Evolutionary conservation across 2,329 filamentous ascomycete genomes (phyloP).

Genomic region (Beauveria asiatica): DNA sequence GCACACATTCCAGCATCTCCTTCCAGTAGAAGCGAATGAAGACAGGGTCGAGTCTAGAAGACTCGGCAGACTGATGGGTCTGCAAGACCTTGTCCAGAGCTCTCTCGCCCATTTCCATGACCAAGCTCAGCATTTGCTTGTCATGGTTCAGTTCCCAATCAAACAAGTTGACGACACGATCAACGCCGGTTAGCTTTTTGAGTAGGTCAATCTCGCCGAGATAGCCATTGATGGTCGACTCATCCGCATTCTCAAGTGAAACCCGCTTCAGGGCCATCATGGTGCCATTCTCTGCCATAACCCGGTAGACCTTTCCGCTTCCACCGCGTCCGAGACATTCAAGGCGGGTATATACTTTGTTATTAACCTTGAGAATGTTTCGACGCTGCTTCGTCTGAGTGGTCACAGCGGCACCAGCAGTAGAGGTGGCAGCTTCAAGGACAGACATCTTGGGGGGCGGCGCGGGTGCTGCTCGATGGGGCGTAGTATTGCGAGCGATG

Average conservation of each 20-base stretch:
- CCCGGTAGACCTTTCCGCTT: conserved; percentile 88
- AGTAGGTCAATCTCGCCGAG: conserved; percentile 94
- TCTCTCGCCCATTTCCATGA: conserved; percentile 96
- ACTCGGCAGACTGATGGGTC: conserved; percentile 60
- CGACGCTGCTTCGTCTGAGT: conserved; percentile 66
- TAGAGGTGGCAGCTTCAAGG: conserved; percentile 80
- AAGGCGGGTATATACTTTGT: conserved; percentile 80
- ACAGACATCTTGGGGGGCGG: conserved; percentile 96
- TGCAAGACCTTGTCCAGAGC: conserved; percentile 83
- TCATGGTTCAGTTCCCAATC: conserved; percentile 93
- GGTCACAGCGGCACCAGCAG: conserved; percentile 70
- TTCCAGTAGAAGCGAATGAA: conserved; percentile 99
- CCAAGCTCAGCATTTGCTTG: conserved; percentile 79
- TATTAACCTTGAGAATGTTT: conserved; percentile 80
- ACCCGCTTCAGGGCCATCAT: conserved; percentile 93
- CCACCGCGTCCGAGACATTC: conserved; percentile 89
- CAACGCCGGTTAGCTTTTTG: conserved; percentile 70
- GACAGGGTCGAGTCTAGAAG: conserved; percentile 71
- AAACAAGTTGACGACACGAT: conserved; percentile 81
- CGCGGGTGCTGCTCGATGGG: conserved; percentile 65
- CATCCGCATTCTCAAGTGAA: conserved; percentile 82
- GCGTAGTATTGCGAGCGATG: conserved; percentile 55
- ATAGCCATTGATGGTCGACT: conserved; percentile 73
- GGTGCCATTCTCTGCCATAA: conserved; percentile 94
- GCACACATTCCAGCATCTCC: conserved; percentile 95